These are phyloP conservation scores for Xylariaceae sp. DNA, from an alignment of 2,329 filamentous ascomycete genomes.

Conservation along the genomic window DNA sequence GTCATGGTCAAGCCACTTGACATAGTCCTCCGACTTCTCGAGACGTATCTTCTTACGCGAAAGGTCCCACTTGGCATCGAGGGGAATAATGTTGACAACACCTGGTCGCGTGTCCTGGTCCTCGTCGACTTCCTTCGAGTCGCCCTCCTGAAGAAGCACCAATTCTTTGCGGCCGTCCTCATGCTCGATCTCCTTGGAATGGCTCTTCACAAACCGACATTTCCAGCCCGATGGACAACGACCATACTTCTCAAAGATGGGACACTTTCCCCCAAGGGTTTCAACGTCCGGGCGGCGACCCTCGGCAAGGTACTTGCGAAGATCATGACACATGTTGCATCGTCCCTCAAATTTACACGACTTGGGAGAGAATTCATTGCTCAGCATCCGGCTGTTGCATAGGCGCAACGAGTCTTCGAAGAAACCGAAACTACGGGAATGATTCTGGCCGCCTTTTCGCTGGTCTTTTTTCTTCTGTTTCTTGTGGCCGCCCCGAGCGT, in stretches of 20 bases:
- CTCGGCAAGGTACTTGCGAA: slow-evolving; percentile 80
- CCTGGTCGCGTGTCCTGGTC: slow-evolving; percentile 52
- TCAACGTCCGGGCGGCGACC: slow-evolving; percentile 78
- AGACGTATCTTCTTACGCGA: slow-evolving; percentile 69
- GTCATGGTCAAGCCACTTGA: slow-evolving; percentile 73
- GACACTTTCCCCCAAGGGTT: slow-evolving; percentile 75
- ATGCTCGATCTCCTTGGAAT: slow-evolving; percentile 75
- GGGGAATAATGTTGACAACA: slow-evolving; percentile 71
- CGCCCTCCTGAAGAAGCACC: slow-evolving; percentile 60
- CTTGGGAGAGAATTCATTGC: slow-evolving; percentile 76
- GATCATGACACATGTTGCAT: slow-evolving; percentile 79
- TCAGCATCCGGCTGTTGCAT: slow-evolving; percentile 70
- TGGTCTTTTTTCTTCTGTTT: slow-evolving; percentile 46
- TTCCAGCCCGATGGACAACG: slow-evolving; percentile 87
- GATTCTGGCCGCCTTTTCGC: slow-evolving; percentile 76
- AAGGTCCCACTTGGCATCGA: slow-evolving; percentile 70
- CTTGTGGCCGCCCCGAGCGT: slow-evolving; percentile 27
- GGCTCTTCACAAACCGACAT: slow-evolving; percentile 84
- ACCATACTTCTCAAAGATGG: slow-evolving; percentile 73
- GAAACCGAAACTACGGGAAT: slow-evolving; percentile 73
- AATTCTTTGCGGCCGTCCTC: slow-evolving; percentile 83
- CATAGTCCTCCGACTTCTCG: slow-evolving; percentile 71
- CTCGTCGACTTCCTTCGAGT: slow-evolving; percentile 43
- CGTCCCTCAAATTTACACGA: slow-evolving; percentile 75
- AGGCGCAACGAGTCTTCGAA: slow-evolving; percentile 75